These are phyloP conservation scores for Schizophyllum amplum DNA, from an alignment of 1,284 basidiomycete genomes.

Conservation along the genomic window DNA sequence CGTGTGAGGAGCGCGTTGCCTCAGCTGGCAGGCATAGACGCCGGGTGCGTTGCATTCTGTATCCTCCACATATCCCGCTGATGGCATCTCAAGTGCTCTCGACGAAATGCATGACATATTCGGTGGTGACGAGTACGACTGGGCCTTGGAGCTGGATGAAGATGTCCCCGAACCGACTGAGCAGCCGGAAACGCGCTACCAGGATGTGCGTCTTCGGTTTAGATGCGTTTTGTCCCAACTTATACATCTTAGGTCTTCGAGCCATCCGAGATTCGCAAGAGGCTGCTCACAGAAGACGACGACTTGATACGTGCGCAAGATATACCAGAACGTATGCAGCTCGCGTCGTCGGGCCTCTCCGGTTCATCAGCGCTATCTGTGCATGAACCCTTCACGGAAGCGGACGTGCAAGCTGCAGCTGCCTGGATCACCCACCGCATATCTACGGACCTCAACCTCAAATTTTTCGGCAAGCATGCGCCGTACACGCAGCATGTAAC, in stretches of 20 bases:
- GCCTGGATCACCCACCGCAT: slow-evolving; percentile 79
- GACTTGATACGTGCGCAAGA: slow-evolving; percentile 88
- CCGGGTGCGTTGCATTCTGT: slow-evolving; percentile 50
- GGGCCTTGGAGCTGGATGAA: slow-evolving; percentile 82
- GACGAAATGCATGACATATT: slow-evolving; percentile 96
- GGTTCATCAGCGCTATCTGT: slow-evolving; percentile 58
- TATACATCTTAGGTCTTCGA: slow-evolving; percentile 78
- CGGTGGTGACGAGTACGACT: slow-evolving; percentile 95
- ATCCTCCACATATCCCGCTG: slow-evolving; percentile 5
- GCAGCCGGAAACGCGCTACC: slow-evolving; percentile 76
- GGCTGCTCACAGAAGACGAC: slow-evolving; percentile 91
- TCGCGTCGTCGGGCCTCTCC: slow-evolving; percentile 81
- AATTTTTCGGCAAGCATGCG: slow-evolving; percentile 43
- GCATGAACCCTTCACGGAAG: slow-evolving; percentile 57
- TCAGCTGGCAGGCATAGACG: slow-evolving; percentile 81
- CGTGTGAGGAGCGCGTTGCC: slow-evolving; percentile 43
- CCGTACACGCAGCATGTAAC: slow-evolving; percentile 51
- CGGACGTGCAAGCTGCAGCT: slow-evolving; percentile 76
- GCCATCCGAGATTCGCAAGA: slow-evolving; percentile 90
- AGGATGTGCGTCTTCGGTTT: slow-evolving; percentile 61
- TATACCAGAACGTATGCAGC: slow-evolving; percentile 94
- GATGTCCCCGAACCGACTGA: slow-evolving; percentile 43
- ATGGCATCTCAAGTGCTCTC: slow-evolving; percentile 67
- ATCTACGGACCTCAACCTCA: not conserved
- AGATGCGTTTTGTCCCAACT: slow-evolving; percentile 4